A percentile compares a stretch with the other conserved stretches of the same genome.
These are phyloP conservation scores for Colletotrichum echinochloae DNA, from an alignment of 2,329 filamentous ascomycete species.

Conservation along the genomic window DNA sequence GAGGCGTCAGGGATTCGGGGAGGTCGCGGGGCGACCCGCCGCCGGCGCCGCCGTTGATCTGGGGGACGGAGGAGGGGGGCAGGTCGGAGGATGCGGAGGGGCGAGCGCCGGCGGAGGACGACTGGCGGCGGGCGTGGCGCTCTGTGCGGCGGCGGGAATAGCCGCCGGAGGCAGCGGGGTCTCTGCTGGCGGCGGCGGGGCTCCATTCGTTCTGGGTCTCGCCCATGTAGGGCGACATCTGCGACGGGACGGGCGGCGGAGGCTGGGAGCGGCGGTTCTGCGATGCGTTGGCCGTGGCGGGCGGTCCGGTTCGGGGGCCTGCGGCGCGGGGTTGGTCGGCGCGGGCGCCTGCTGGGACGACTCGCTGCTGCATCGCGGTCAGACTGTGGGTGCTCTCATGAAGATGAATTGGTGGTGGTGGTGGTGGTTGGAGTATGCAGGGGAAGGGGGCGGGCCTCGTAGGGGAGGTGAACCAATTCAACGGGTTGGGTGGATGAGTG, in stretches of 20 bases:
- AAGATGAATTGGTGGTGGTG: neutral
- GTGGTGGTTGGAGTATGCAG: neutral
- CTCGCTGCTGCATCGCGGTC: constrained; percentile 35
- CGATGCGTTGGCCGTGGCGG: constrained; percentile 34
- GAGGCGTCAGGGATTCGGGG: neutral
- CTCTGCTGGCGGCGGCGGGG: constrained; percentile 14
- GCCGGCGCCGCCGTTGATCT: constrained; percentile 32
- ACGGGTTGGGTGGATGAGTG: neutral
- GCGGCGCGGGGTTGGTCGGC: constrained; percentile 29
- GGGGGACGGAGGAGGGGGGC: constrained; percentile 1
- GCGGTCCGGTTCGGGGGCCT: constrained; percentile 32
- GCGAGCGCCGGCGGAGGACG: constrained; percentile 30
- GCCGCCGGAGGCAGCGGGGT: constrained; percentile 1
- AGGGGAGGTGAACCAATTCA: neutral
- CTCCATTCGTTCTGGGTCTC: constrained; percentile 33
- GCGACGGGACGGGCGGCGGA: constrained; percentile 24
- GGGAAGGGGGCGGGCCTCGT: constrained; percentile 1
- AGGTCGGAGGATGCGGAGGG: neutral
- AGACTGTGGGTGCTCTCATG: constrained; percentile 12
- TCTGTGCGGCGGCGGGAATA: constrained; percentile 38
- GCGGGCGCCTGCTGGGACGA: constrained; percentile 26
- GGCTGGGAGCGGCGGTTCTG: constrained; percentile 37
- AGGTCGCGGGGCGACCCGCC: constrained; percentile 14
- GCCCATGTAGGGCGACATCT: constrained; percentile 34
- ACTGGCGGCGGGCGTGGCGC: constrained; percentile 39